Base-by-base conservation (phyloP, 352 stramenopile genomes). In the Globisporangium polare region DNA sequence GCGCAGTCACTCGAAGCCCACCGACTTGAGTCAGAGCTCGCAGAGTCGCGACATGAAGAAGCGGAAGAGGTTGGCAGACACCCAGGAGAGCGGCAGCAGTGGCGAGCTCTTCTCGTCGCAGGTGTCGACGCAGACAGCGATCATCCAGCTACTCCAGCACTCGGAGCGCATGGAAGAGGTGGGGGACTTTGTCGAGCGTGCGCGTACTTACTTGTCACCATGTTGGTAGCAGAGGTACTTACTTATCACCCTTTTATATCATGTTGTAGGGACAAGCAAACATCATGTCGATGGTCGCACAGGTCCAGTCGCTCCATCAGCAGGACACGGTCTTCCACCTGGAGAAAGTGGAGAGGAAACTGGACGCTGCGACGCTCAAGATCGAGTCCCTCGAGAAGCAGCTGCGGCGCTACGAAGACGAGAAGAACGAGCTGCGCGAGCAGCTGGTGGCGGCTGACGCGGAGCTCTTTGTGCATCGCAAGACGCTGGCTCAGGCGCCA, bases 361-460 rank as follows among this genome's bases (percentile, higher is more conserved):
- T 73, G 2, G 42, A 68, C 31, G 15, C 45, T 15, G 45, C 60
- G 29, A 71, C 62, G 9, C 60, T 62, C 4, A 78, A 74, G 41
- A 43, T 42, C 39, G 73, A 74, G 46, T 63, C 66, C 9, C 53
- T 83, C 5, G 72, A 82, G 24, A 63, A 66, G 15, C 60, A 62
- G 37, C 43, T 82, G 15, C 62, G 59, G 41, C 65, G 65, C 18
- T 49, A 55, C 5, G 71, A 82, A 27, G 51, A 63, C 12, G 77
- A 82, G 29, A 70, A 73, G 22, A 51, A 53, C 13, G 67, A 59
- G 13, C 53, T 83, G 10, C 67, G 70, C 17, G 72, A 81, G 57
- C 78, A 82, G 45, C 64, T 86, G 12, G 71, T 74, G 50, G 73
- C 72, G 3, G 67, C 73, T 2, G 71, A 86, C 51, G 77, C 77